Conservation (phyloP, 2,329 filamentous ascomycete species). For the Colletotrichum costaricense region DNA sequence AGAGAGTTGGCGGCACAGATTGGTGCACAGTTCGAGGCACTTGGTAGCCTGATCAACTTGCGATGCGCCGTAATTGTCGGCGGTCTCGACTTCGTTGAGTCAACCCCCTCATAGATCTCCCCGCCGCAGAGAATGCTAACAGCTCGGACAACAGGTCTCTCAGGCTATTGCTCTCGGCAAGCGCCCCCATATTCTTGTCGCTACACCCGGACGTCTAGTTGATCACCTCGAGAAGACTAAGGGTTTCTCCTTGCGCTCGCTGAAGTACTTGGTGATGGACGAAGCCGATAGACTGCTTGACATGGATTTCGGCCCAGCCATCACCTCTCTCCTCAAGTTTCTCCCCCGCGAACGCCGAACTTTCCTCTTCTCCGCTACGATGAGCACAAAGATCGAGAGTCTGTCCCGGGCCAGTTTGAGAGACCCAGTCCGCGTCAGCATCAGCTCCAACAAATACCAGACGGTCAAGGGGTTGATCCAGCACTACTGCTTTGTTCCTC, state of each 20-base stretch:
- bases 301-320: slow-evolving; percentile 90
- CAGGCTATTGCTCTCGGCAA: slow-evolving; percentile 94
- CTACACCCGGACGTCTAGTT: slow-evolving; percentile 48
- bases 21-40: slow-evolving; percentile 84
- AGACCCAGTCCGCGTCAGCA: slow-evolving; percentile 85
- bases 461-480: slow-evolving; percentile 91
- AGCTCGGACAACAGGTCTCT: slow-evolving; percentile 64
- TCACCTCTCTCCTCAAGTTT: slow-evolving; percentile 94
- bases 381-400: slow-evolving; percentile 92
- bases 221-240: slow-evolving; percentile 98
- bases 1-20: slow-evolving; percentile 95
- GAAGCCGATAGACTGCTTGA: slow-evolving; percentile 94
- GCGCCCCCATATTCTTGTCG: slow-evolving; percentile 93
- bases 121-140: background rate
- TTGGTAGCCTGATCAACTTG: slow-evolving; percentile 89
- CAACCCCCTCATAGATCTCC: background rate
- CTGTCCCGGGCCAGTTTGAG: slow-evolving; percentile 89
- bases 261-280: slow-evolving; percentile 95
- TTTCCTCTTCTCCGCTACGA: slow-evolving; percentile 93
- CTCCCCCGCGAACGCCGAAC: slow-evolving; percentile 82
- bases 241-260: slow-evolving; percentile 84
- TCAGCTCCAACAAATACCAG: slow-evolving; percentile 87
- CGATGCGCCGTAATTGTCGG: slow-evolving; percentile 89
- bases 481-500: slow-evolving; percentile 86
- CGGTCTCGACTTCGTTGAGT: slow-evolving; percentile 75